Evolutionary conservation across 176 grass and related monocot genomes (phyloP).

Genomic region (Tillandsia fasciculata): DNA sequence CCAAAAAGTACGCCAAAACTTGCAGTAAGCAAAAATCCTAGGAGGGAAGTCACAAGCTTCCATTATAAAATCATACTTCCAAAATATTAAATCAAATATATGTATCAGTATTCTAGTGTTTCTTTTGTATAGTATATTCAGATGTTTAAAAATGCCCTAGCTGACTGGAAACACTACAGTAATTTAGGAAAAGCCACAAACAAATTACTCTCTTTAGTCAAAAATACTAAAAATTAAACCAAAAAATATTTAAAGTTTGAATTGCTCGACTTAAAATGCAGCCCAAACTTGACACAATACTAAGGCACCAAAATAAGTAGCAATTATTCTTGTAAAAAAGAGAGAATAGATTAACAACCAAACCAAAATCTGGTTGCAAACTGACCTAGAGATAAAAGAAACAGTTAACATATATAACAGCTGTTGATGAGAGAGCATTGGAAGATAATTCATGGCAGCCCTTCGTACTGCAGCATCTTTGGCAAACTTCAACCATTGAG

Average conservation of each 20-base stretch:
- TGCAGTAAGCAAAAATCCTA: no score
- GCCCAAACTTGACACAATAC: not conserved
- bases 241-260: not conserved
- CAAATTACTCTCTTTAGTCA: not conserved
- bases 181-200: not conserved
- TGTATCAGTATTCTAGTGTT: no score
- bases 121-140: no score
- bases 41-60: no score
- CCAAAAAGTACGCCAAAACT: no score
- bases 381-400: slow-evolving; percentile 91
- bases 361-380: not conserved
- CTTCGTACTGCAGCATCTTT: slow-evolving; percentile 91
- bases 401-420: slow-evolving; percentile 84
- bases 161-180: no score
- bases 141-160: no score
- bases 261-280: not conserved
- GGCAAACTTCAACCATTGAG: slow-evolving; percentile 89
- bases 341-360: not conserved
- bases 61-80: no score
- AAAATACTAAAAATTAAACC: not conserved
- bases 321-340: not conserved
- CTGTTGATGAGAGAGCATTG: slow-evolving; percentile 99
- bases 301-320: not conserved
- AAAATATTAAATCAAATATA: no score
- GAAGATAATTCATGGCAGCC: slow-evolving; percentile 96